These are phyloP conservation scores for Macrocybe gigantea DNA, from an alignment of 768 basidiomycete genomes.

Conservation along the genomic window DNA sequence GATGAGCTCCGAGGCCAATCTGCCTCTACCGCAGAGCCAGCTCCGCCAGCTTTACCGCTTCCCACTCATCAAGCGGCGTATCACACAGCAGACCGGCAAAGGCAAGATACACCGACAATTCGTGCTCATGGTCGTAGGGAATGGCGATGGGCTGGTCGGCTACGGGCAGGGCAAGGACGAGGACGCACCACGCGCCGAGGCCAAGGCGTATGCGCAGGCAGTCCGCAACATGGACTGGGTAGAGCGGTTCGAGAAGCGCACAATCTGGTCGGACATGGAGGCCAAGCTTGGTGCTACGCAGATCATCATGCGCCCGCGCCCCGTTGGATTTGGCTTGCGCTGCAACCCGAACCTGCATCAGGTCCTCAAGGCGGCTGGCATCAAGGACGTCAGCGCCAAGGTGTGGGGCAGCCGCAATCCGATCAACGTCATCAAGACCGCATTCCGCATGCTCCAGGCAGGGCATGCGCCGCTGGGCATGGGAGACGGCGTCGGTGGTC, in stretches of 20 bases:
- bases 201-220: conserved; percentile 61
- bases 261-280: conserved; percentile 89
- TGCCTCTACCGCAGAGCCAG: conserved; percentile 15
- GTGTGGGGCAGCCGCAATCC: conserved; percentile 91
- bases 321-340: conserved; percentile 87
- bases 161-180: conserved; percentile 76
- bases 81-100: conserved; percentile 90
- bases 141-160: conserved; percentile 80
- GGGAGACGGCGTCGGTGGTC: conserved; percentile 79
- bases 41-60: conserved; percentile 29
- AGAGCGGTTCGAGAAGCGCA: conserved; percentile 89
- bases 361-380: conserved; percentile 88
- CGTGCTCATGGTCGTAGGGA: conserved; percentile 68
- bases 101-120: conserved; percentile 73
- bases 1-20: conserved; percentile 17
- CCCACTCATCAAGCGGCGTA: conserved; percentile 45
- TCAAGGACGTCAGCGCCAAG: conserved; percentile 93
- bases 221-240: conserved; percentile 89
- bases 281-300: conserved; percentile 81
- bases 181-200: conserved; percentile 44
- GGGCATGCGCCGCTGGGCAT: conserved; percentile 76
- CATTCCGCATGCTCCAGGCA: conserved; percentile 77
- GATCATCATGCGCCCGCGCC: conserved; percentile 74
- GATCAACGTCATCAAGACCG: conserved; percentile 80
- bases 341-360: conserved; percentile 88